Evolutionary conservation across 768 basidiomycete genomes (phyloP).

Genomic region (Lyophyllum atratum): DNA sequence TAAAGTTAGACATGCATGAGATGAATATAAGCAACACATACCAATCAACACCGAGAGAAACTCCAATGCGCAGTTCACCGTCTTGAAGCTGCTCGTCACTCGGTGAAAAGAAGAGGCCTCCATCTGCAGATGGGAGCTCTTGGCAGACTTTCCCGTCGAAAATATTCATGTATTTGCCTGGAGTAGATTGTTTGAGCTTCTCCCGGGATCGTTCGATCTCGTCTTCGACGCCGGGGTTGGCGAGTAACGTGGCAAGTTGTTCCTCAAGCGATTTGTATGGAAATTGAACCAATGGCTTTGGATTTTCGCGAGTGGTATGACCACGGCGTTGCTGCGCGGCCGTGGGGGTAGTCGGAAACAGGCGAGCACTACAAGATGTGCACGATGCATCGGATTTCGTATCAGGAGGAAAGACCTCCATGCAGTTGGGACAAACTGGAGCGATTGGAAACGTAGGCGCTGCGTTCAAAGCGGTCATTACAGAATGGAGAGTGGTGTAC

Average conservation of each 20-base stretch:
- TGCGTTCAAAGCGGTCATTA: too few relatives aligned
- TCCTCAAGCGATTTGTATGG: too few relatives aligned
- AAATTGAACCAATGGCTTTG: too few relatives aligned
- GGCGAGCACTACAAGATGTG: too few relatives aligned
- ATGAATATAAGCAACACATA: slow-evolving; percentile 16
- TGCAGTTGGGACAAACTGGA: too few relatives aligned
- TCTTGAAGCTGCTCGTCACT: slow-evolving; percentile 6
- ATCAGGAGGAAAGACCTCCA: too few relatives aligned
- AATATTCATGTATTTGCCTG: slow-evolving; percentile 22
- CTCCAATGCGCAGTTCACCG: slow-evolving; percentile 30
- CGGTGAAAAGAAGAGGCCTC: slow-evolving; percentile 27
- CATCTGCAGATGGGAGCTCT: slow-evolving; percentile 24
- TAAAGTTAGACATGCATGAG: neutral
- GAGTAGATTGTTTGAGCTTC: neutral
- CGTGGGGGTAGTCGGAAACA: too few relatives aligned
- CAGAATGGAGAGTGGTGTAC: too few relatives aligned
- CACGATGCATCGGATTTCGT: too few relatives aligned
- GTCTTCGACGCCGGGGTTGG: slow-evolving; percentile 25
- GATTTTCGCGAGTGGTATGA: too few relatives aligned
- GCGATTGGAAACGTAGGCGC: too few relatives aligned
- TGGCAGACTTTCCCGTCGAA: slow-evolving; percentile 29
- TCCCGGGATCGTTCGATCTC: slow-evolving; percentile 18
- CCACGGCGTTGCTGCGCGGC: too few relatives aligned
- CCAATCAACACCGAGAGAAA: slow-evolving; percentile 33
- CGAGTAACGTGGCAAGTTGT: slow-evolving; percentile 16